Evolutionary conservation across 2,329 filamentous ascomycete species (phyloP).

Genomic region (Aspergillus quadricinctus): DNA sequence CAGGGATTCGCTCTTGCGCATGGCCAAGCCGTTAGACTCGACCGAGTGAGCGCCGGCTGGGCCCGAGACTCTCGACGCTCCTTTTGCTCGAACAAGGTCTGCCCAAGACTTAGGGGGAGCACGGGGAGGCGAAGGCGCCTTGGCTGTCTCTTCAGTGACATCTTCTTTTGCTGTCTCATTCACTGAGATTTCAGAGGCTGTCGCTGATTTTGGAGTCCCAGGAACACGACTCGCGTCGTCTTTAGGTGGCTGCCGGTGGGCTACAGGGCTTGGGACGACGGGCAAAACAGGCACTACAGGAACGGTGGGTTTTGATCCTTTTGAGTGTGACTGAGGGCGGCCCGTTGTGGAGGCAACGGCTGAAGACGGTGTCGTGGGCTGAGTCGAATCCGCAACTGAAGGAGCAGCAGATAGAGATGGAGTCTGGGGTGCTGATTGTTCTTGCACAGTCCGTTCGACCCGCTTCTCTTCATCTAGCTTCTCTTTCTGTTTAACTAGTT

Average conservation of each 20-base stretch:
- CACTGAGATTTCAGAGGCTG: conserved; percentile 3
- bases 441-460: conserved; percentile 14
- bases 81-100: conserved; percentile 58
- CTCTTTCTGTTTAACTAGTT: conserved; percentile 19
- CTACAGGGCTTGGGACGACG: conserved; percentile 36
- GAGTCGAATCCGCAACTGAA: conserved; percentile 53
- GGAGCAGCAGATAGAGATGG: conserved; percentile 56
- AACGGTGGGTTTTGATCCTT: conserved; percentile 31
- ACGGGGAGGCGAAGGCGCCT: conserved; percentile 37
- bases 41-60: conserved; percentile 22
- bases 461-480: conserved; percentile 18
- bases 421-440: conserved; percentile 48
- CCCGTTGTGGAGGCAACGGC: conserved; percentile 32
- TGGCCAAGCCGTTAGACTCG: conserved; percentile 38
- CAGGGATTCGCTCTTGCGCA: conserved; percentile 58
- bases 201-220: conserved; percentile 31
- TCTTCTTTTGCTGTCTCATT: conserved; percentile 6
- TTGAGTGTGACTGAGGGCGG: conserved; percentile 32
- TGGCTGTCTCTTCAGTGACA: conserved; percentile 30
- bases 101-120: conserved; percentile 64
- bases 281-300: conserved; percentile 50
- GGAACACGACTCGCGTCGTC: conserved; percentile 30
- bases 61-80: conserved; percentile 28
- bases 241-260: conserved; percentile 34
- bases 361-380: conserved; percentile 54